Base-by-base conservation (phyloP, 768 basidiomycete genomes). In the Boletus tomentosulus region DNA sequence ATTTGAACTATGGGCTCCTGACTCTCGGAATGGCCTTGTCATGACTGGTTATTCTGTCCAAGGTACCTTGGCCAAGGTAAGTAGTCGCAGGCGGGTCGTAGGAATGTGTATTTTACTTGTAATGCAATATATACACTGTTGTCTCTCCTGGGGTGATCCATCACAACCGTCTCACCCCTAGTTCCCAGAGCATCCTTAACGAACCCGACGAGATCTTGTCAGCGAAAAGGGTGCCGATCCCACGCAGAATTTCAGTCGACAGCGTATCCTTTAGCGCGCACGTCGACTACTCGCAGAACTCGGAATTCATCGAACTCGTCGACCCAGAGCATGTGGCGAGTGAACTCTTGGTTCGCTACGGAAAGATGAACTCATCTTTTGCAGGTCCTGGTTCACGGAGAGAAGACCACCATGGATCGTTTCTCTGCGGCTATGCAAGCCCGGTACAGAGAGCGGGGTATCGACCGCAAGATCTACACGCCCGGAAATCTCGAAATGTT, bases 1-100 rank as follows among this genome's bases (percentile, higher is more conserved):
- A 15, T 79, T 98, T 56, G 95, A 98, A 70, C 81, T 89, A 30
- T 98, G 93, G 96, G 92, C 93, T 13, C 89, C 92, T 1, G 96
- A 98, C 67, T 80, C 90, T 46, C 85, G 92, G 59, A 99, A 98
- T 61, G 96, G 96, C 24, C 76, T 97, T 47, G 87, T 98, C 66
- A 78, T 98, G 54, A 97, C 95, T 42, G 96, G 96, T 13, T 98
- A 97, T 67, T 93, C 92, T n/a, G 82, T 97, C 28, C 93, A 97
- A 73, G 96, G 96, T 43, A 97, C 96, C 5, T 76, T 89, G 78
- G 95, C 96, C 53, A 83, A 93, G 83, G 95, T 96, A 82, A 87
- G 93, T 54, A 27, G 25, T 39, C 9, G 42, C 38, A n/a, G 11
- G 19, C 8, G 34, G 16, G 22, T 48, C 22, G 24, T 31, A 41